These are phyloP conservation scores for Boletus tylopilopsis DNA, from an alignment of 768 basidiomycete species.

Conservation along the genomic window DNA sequence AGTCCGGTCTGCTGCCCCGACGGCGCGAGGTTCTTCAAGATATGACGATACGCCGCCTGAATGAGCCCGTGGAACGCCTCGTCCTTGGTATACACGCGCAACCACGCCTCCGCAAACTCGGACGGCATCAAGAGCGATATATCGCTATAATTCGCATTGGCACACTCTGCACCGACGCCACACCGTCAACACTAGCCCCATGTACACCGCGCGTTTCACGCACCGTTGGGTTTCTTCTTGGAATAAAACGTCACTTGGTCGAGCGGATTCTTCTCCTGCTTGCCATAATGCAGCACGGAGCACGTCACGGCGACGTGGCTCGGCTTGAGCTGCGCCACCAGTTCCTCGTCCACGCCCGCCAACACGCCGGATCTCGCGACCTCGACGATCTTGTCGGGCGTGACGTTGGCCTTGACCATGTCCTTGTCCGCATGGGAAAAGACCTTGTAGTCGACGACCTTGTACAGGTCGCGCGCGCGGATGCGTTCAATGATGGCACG, in stretches of 20 bases:
- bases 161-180: conserved; percentile 33
- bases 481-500: conserved; percentile 63
- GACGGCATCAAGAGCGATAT: conserved; percentile 64
- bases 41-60: conserved; percentile 61
- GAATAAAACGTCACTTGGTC: conserved; percentile 71
- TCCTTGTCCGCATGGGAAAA: conserved; percentile 33
- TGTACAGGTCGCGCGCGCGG: conserved; percentile 62
- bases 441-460: conserved; percentile 61
- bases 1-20: neutral
- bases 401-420: conserved; percentile 30
- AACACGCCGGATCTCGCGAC: conserved; percentile 33
- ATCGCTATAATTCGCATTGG: conserved; percentile 47
- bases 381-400: conserved; percentile 41
- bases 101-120: conserved; percentile 63
- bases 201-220: conserved; percentile 13
- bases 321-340: conserved; percentile 35
- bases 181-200: neutral
- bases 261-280: conserved; percentile 66
- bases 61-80: conserved; percentile 51
- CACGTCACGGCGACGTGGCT: conserved; percentile 64
- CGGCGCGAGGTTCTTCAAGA: conserved; percentile 28
- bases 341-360: conserved; percentile 23
- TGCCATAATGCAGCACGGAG: conserved; percentile 71
- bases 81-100: conserved; percentile 72
- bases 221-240: conserved; percentile 58